Base-by-base conservation (phyloP, 768 basidiomycete genomes). In the Porphyrellus cyaneotinctus region DNA sequence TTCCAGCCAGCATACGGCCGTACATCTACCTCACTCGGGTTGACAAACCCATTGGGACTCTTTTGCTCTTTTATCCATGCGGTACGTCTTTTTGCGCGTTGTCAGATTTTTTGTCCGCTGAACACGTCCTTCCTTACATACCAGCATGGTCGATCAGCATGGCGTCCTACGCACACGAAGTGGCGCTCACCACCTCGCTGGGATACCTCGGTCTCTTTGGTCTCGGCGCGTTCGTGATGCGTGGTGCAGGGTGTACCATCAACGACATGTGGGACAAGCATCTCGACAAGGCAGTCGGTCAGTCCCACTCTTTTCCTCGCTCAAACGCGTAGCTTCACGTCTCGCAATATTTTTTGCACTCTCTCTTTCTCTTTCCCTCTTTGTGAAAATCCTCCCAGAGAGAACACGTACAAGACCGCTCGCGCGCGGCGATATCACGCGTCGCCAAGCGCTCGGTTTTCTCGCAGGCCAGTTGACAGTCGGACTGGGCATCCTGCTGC, bases 221-320 rank as follows among this genome's bases (percentile, higher is more conserved):
- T 3, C 66, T 86, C 11, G 97, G 97, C 2, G 94, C 97, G 1
- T 60, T 97, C 39, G 79, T 98, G 46, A 99, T 99, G 97, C 85
- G 97, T 18, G 92, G 95, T 6, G 97, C 97, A 20, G 97, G 97
- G 4, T 99, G 97, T 70, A 97, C 92, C 3, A 95, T 99, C 61
- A 99, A 99, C 68, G 97, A 99, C 66, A 85, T 99, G 84, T 98
- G 97, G 95, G 97, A 99, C 71, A 79, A 78, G 57, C 84, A 91
- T 55, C 81, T 97, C 41, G 97, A 99, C 76, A 85, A 83, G 65
- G 84, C 86, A 35, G 97, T 98, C 44, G 93, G 95, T 94, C 64
- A 54, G 69, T 51, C 32, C n/a, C 5, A 3, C 13, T 14, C 24
- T 12, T 18, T 30, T n/a, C 37, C 20, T 9, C 20, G 2, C n/a